phyloP scores from a whole-genome alignment of 2,329 filamentous ascomycete genomes.

The Penicillium sp. region DNA sequence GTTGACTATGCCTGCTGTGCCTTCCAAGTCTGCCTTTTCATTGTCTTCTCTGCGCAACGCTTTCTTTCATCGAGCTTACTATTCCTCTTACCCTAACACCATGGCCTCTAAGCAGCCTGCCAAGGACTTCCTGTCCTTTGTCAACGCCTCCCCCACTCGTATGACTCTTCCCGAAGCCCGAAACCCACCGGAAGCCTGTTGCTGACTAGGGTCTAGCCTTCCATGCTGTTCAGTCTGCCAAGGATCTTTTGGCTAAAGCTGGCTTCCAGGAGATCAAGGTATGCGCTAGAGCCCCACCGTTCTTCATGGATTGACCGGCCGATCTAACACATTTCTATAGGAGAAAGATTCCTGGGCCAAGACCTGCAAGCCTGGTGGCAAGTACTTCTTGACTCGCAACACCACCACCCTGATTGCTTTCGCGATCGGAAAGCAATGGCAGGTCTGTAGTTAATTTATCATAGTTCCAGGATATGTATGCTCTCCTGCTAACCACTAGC shows the following conservation, averaged over 20 bases:
- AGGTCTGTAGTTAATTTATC: slow-evolving; percentile 45
- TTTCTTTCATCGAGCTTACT: slow-evolving; percentile 23
- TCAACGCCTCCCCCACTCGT: slow-evolving; percentile 95
- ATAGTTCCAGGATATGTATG: background rate
- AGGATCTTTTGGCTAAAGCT: slow-evolving; percentile 75
- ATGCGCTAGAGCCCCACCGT: slow-evolving; percentile 8
- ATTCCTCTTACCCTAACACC: slow-evolving; percentile 22
- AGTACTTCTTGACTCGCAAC: slow-evolving; percentile 96
- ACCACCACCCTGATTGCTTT: slow-evolving; percentile 91
- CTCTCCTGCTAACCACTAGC: slow-evolving; percentile 7
- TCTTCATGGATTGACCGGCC: background rate
- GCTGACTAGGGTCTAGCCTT: slow-evolving; percentile 67
- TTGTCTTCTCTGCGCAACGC: slow-evolving; percentile 20
- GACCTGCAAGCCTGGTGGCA: slow-evolving; percentile 80
- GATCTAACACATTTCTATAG: slow-evolving; percentile 40
- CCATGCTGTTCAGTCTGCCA: slow-evolving; percentile 85
- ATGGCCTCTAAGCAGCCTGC: slow-evolving; percentile 58
- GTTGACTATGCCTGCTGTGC: slow-evolving; percentile 19
- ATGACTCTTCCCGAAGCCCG: slow-evolving; percentile 42
- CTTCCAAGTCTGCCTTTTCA: slow-evolving; percentile 13
- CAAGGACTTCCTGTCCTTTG: slow-evolving; percentile 87
- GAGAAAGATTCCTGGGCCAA: slow-evolving; percentile 90
- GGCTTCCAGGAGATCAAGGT: slow-evolving; percentile 86
- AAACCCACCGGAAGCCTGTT: slow-evolving; percentile 9
- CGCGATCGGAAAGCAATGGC: slow-evolving; percentile 88